A percentile compares a stretch with the other conserved stretches of the same genome.
Evolutionary conservation across 768 basidiomycete genomes (phyloP).

Genomic region (Crepidotus variabilis): DNA sequence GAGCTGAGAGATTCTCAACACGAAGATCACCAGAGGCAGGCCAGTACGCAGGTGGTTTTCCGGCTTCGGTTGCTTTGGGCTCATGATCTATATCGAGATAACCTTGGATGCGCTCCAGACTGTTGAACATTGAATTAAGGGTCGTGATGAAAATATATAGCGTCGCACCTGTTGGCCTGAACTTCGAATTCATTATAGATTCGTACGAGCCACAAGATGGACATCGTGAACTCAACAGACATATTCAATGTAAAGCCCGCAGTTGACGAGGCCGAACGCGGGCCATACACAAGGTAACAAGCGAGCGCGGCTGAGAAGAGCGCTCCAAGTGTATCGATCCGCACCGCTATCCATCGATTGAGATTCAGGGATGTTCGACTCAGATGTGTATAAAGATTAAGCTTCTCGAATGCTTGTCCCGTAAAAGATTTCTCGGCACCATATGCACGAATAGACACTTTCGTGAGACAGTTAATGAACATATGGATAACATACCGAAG

Average conservation of each 20-base stretch:
- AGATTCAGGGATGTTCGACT: conserved; percentile 48
- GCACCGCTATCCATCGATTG: conserved; percentile 44
- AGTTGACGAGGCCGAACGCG: not conserved
- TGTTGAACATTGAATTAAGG: conserved; percentile 13
- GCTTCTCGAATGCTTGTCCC: conserved; percentile 41
- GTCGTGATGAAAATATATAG: not conserved
- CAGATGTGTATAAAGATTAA: conserved; percentile 49
- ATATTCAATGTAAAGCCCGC: conserved; percentile 55
- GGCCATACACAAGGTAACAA: conserved; percentile 39
- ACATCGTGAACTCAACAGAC: conserved; percentile 50
- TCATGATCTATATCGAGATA: conserved; percentile 62
- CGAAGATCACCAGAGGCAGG: conserved; percentile 53
- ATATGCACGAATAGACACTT: conserved; percentile 55
- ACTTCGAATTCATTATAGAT: conserved; percentile 44
- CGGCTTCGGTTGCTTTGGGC: conserved; percentile 31
- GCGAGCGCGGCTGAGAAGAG: conserved; percentile 53
- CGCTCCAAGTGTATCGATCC: conserved; percentile 57
- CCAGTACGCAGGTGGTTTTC: conserved; percentile 63
- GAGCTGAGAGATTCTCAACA: conserved; percentile 52
- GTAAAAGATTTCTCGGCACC: conserved; percentile 49
- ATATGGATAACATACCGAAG: too few species aligned
- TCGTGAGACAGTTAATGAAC: conserved; percentile 27
- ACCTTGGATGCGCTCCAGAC: conserved; percentile 68
- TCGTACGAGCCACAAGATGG: conserved; percentile 37
- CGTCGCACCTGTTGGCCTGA: conserved; percentile 32